These are phyloP conservation scores for Lentinus tigrinus DNA, from an alignment of 768 basidiomycete species.

Conservation along the genomic window DNA sequence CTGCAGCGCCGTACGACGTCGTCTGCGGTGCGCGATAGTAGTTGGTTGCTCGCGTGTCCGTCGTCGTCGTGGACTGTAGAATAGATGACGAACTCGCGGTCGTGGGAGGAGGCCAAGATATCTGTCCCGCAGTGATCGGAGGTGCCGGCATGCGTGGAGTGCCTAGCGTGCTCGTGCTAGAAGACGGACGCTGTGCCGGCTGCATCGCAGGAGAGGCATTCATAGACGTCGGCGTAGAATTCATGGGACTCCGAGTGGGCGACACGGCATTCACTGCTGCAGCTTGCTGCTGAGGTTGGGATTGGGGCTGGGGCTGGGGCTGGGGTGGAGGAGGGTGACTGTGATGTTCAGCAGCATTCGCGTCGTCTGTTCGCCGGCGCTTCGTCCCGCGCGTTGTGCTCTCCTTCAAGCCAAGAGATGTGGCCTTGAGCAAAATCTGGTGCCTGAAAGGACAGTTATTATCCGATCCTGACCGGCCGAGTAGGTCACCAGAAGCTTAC, in stretches of 20 bases:
- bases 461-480: too few relatives aligned
- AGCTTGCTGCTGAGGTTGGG: conserved; percentile 20
- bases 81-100: conserved; percentile 63
- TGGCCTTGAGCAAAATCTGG: conserved; percentile 82
- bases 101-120: conserved; percentile 76
- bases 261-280: conserved; percentile 21
- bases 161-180: conserved; percentile 12
- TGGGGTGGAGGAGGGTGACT: conserved; percentile 10
- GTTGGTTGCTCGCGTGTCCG: conserved; percentile 38
- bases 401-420: conserved; percentile 73
- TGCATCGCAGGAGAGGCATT: conserved; percentile 53
- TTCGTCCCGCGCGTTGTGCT: conserved; percentile 65
- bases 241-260: conserved; percentile 34
- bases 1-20: conserved; percentile 17
- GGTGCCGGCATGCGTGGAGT: conserved; percentile 20
- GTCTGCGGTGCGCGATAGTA: conserved; percentile 51
- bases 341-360: conserved; percentile 17
- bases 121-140: conserved; percentile 25
- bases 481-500: conserved; percentile 34
- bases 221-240: conserved; percentile 37
- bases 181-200: conserved; percentile 38
- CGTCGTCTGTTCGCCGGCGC: conserved; percentile 48
- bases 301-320: conserved; percentile 11
- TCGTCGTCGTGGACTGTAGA: conserved; percentile 36
- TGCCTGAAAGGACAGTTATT: conserved; percentile 45